These are phyloP conservation scores for Silene conica DNA, from an alignment of 148 eudicot species.

Conservation along the genomic window DNA sequence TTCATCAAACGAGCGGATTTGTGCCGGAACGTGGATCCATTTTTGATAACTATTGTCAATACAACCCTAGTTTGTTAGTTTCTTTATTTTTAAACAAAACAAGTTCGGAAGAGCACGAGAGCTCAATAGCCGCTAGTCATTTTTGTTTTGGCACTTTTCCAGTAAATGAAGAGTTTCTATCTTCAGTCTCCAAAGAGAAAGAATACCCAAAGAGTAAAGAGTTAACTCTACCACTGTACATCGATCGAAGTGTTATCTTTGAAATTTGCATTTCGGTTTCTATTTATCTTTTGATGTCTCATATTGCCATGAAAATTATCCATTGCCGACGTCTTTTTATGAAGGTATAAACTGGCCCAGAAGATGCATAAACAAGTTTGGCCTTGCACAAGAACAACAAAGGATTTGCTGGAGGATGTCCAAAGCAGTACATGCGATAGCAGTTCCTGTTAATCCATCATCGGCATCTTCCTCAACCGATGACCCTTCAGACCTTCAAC, in stretches of 20 bases:
- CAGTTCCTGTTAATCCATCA: constrained; percentile 48
- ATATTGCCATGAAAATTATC: not conserved
- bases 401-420: constrained; percentile 27
- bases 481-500: constrained; percentile 48
- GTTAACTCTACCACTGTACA: not conserved
- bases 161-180: no score
- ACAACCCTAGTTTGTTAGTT: no score
- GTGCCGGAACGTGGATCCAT: no score
- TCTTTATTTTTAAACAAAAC: no score
- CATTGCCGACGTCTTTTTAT: not conserved
- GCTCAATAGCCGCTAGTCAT: no score
- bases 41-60: no score
- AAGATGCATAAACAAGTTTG: constrained; percentile 14
- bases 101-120: no score
- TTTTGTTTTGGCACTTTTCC: not conserved
- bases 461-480: constrained; percentile 44
- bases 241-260: not conserved
- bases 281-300: not conserved
- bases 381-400: constrained; percentile 28
- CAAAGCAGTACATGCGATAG: constrained; percentile 48
- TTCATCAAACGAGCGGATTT: no score
- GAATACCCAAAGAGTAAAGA: not conserved
- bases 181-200: not conserved
- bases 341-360: constrained; percentile 18
- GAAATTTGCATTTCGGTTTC: not conserved